Percentiles rank a stretch among this genome's conserved stretches.
These are phyloP conservation scores for Citrus medica DNA, from an alignment of 345 rosid genomes.

Conservation along the genomic window DNA sequence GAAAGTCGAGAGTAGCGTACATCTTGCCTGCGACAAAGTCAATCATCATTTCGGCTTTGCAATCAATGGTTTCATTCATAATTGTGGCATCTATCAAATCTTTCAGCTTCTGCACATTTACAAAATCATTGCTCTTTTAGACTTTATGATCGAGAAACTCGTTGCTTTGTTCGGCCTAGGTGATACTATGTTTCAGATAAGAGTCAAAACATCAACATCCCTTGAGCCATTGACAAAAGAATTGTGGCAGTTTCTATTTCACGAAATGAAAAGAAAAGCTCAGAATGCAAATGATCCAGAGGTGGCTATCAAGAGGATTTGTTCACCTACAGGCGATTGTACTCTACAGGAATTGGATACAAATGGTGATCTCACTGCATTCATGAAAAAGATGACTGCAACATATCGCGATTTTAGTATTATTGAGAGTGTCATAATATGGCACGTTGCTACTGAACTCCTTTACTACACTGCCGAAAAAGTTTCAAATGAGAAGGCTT, in stretches of 20 bases:
- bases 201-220: background rate
- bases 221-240: background rate
- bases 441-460: constrained; percentile 70
- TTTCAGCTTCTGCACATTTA: background rate
- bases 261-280: background rate
- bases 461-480: background rate
- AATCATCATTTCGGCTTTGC: background rate
- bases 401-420: constrained; percentile 25
- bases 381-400: too few species aligned
- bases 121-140: background rate
- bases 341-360: constrained; percentile 26
- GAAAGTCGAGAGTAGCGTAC: constrained; percentile 3
- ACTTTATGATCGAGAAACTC: background rate
- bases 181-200: background rate
- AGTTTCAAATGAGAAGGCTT: background rate
- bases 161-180: background rate
- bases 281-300: background rate
- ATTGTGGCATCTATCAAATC: background rate
- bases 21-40: background rate
- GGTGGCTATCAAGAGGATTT: constrained; percentile 24
- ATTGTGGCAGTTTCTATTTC: background rate
- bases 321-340: constrained; percentile 57
- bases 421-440: constrained; percentile 39
- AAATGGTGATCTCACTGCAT: background rate
- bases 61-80: background rate